A percentile compares a stretch with the other conserved stretches of the same genome.
These are phyloP conservation scores for Diplodia scrobiculata DNA, from an alignment of 2,329 filamentous ascomycete genomes.

Conservation along the genomic window DNA sequence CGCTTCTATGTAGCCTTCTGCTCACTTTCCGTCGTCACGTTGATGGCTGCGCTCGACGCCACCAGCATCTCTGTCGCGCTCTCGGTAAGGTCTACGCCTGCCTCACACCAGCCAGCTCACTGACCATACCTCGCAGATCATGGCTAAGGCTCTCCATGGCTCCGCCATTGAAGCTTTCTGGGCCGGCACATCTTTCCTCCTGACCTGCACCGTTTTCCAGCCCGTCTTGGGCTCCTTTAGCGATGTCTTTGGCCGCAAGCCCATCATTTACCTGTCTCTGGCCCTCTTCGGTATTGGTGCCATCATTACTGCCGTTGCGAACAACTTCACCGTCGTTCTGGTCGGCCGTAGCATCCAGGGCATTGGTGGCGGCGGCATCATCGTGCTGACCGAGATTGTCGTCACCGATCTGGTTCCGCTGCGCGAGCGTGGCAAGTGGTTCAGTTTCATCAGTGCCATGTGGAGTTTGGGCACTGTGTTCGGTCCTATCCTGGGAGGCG, in stretches of 20 bases:
- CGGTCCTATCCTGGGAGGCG: conserved; percentile 56
- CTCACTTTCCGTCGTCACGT: conserved; percentile 57
- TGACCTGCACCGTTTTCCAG: conserved; percentile 48
- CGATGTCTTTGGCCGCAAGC: conserved; percentile 47
- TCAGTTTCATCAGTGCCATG: conserved; percentile 48
- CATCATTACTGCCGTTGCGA: conserved; percentile 43
- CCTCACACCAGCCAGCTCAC: conserved; percentile 16
- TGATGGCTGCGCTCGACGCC: conserved; percentile 67
- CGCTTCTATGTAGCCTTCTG: conserved; percentile 46
- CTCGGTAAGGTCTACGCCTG: conserved; percentile 35
- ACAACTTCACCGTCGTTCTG: conserved; percentile 46
- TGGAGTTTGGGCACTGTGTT: conserved; percentile 61
- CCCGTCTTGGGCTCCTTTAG: conserved; percentile 47
- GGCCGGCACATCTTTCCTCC: conserved; percentile 46
- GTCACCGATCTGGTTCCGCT: conserved; percentile 53
- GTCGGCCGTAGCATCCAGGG: conserved; percentile 47
- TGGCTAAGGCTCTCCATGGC: conserved; percentile 42
- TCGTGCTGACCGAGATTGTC: conserved; percentile 49
- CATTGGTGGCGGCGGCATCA: conserved; percentile 48
- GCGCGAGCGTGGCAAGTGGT: conserved; percentile 47
- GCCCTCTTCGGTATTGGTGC: conserved; percentile 44
- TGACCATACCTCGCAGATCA: conserved; percentile 37
- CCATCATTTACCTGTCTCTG: conserved; percentile 43
- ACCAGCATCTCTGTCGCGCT: conserved; percentile 66
- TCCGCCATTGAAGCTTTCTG: conserved; percentile 49